Evolutionary conservation across 192 early-diverging fungal species (phyloP).

Genomic region (Coemansia sp.): DNA sequence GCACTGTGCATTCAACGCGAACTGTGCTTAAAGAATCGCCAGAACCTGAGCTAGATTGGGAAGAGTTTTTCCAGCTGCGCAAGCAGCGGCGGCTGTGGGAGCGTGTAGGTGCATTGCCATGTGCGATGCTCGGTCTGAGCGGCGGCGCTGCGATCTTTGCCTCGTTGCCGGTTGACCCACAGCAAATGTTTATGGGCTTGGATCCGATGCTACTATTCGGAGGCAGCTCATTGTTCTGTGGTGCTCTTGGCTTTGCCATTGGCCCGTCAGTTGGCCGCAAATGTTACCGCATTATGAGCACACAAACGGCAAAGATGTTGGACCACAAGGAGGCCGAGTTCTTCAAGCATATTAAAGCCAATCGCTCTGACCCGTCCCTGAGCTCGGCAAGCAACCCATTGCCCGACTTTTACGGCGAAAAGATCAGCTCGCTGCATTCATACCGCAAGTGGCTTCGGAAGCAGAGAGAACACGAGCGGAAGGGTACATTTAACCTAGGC

Average conservation of each 20-base stretch:
- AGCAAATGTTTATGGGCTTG: slow-evolving; percentile 63
- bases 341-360: slow-evolving; percentile 62
- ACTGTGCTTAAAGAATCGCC: neutral
- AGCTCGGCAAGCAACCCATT: slow-evolving; percentile 73
- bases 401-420: slow-evolving; percentile 92
- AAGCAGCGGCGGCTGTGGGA: slow-evolving; percentile 64
- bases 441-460: slow-evolving; percentile 88
- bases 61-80: slow-evolving; percentile 66
- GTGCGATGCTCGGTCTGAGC: slow-evolving; percentile 51
- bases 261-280: slow-evolving; percentile 66
- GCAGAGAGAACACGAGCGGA: slow-evolving; percentile 75
- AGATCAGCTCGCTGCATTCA: slow-evolving; percentile 76
- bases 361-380: slow-evolving; percentile 66
- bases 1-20: neutral
- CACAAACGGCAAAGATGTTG: slow-evolving; percentile 38
- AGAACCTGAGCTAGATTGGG: slow-evolving; percentile 52
- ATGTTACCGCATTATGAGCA: slow-evolving; percentile 59
- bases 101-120: slow-evolving; percentile 59
- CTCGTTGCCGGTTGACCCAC: slow-evolving; percentile 61
- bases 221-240: slow-evolving; percentile 57
- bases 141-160: slow-evolving; percentile 60
- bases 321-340: slow-evolving; percentile 60
- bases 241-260: slow-evolving; percentile 60
- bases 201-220: slow-evolving; percentile 65
- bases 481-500: slow-evolving; percentile 67